Evolutionary conservation across 352 stramenopile species (phyloP).

Genomic region (Globisporangium paroecandrum): DNA sequence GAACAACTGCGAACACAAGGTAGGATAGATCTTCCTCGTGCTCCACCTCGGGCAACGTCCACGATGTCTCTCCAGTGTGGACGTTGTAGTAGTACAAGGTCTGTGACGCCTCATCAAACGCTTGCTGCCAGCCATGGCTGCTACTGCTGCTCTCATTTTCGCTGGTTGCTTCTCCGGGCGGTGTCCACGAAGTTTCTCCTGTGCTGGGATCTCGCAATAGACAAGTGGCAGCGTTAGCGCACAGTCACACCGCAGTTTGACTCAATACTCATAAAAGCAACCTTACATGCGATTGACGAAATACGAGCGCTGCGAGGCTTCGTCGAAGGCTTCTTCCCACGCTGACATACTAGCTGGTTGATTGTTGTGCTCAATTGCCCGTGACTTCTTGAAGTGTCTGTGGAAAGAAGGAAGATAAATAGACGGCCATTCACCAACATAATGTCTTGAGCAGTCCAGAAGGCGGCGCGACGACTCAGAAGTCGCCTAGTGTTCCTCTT

Average conservation of each 20-base stretch:
- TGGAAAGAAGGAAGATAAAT: constrained; percentile 2
- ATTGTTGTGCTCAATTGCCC: background rate
- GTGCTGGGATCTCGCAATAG: constrained; percentile 25
- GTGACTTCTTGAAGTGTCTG: background rate
- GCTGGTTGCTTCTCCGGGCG: constrained; percentile 24
- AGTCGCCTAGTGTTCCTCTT: background rate
- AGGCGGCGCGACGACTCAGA: background rate
- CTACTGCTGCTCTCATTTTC: constrained; percentile 17
- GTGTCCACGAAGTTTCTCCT: constrained; percentile 56
- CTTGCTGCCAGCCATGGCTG: constrained; percentile 44
- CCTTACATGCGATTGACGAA: constrained; percentile 58
- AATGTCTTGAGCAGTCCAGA: background rate
- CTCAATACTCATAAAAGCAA: background rate
- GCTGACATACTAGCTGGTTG: constrained; percentile 16
- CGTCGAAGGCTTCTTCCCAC: constrained; percentile 61
- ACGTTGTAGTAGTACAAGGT: constrained; percentile 70
- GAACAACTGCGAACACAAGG: constrained; percentile 41
- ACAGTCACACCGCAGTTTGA: background rate
- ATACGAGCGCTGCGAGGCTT: constrained; percentile 32
- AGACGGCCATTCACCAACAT: constrained; percentile 8
- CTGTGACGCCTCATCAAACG: constrained; percentile 67
- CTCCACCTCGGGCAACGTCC: constrained; percentile 38
- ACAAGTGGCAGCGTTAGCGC: background rate
- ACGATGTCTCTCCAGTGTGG: constrained; percentile 62
- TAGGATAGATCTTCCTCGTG: constrained; percentile 33